phyloP scores from a whole-genome alignment of 495 filamentous ascomycete species.

The Aspergillus saccharolyticus region DNA sequence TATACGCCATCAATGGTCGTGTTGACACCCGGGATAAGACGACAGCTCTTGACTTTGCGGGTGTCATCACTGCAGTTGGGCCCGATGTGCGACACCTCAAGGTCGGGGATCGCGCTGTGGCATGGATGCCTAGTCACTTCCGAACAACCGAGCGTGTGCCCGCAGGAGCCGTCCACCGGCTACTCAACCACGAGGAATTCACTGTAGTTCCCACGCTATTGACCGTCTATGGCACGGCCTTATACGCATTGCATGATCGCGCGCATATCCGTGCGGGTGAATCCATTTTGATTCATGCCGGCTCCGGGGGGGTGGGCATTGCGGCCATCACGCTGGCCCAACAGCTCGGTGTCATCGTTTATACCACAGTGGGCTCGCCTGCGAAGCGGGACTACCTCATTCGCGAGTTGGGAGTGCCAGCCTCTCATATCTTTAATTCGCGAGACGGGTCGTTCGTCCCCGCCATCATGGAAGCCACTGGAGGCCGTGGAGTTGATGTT shows the following conservation, averaged over 20 bases:
- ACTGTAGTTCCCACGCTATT: constrained; percentile 5
- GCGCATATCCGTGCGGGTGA: constrained; percentile 20
- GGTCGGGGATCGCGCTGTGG: neutral
- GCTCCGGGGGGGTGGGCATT: constrained; percentile 21
- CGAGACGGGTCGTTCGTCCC: neutral
- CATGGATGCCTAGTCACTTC: neutral
- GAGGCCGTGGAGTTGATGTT: neutral
- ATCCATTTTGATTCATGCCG: constrained; percentile 25
- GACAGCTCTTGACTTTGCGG: neutral
- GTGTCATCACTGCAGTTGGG: neutral
- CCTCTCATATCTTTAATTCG: constrained; percentile 45
- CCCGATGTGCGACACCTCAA: neutral
- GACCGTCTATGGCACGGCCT: constrained; percentile 24
- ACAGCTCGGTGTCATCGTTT: constrained; percentile 26
- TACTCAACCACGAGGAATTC: neutral
- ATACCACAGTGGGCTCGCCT: constrained; percentile 39
- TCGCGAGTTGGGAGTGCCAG: constrained; percentile 26
- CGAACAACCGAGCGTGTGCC: neutral
- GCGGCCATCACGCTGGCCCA: constrained; percentile 14
- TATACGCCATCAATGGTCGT: neutral
- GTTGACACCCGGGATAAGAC: neutral
- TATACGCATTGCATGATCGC: constrained; percentile 21
- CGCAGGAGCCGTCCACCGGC: neutral
- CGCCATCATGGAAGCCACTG: neutral
- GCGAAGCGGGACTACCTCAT: constrained; percentile 36